Percentiles rank a stretch among this genome's conserved stretches.
phyloP scores from a whole-genome alignment of 257 asterid genomes.

The Anisodus tanguticus region DNA sequence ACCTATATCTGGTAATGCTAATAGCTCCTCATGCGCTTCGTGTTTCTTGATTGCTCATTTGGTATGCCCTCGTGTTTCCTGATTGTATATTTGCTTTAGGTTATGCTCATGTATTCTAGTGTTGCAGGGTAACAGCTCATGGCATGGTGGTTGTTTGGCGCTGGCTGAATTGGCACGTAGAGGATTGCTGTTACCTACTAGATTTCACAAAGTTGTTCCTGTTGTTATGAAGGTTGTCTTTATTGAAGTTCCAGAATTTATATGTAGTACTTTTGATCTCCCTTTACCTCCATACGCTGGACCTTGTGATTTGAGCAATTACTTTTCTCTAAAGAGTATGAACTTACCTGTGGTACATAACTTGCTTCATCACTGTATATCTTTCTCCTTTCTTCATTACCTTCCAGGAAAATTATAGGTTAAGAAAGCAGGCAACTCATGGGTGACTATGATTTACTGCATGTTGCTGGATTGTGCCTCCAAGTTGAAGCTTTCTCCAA shows the following conservation, averaged over 20 bases:
- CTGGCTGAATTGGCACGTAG: slow-evolving; percentile 95
- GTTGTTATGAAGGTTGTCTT: slow-evolving; percentile 71
- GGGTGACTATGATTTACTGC: background rate
- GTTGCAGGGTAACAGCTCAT: slow-evolving; percentile 89
- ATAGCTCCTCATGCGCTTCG: background rate
- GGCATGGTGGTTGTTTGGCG: slow-evolving; percentile 99
- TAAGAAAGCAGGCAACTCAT: background rate
- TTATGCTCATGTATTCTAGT: slow-evolving; percentile 35
- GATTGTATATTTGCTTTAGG: slow-evolving; percentile 27
- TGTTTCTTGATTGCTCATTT: background rate
- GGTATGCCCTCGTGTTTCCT: background rate
- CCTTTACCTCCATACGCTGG: background rate
- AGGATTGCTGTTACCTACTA: slow-evolving; percentile 83
- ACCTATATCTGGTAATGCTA: slow-evolving; percentile 24
- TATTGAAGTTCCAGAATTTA: background rate
- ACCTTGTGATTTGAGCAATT: background rate
- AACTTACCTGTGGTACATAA: background rate
- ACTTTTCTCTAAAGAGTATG: background rate
- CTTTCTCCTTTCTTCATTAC: background rate
- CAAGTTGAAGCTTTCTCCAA: slow-evolving; percentile 72
- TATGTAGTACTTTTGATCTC: background rate
- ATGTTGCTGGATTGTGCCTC: background rate
- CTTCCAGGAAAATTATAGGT: background rate
- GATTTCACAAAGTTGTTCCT: slow-evolving; percentile 84
- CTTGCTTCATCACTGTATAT: background rate